Conservation (phyloP, 495 filamentous ascomycete species). For the Penicillium silybi region DNA sequence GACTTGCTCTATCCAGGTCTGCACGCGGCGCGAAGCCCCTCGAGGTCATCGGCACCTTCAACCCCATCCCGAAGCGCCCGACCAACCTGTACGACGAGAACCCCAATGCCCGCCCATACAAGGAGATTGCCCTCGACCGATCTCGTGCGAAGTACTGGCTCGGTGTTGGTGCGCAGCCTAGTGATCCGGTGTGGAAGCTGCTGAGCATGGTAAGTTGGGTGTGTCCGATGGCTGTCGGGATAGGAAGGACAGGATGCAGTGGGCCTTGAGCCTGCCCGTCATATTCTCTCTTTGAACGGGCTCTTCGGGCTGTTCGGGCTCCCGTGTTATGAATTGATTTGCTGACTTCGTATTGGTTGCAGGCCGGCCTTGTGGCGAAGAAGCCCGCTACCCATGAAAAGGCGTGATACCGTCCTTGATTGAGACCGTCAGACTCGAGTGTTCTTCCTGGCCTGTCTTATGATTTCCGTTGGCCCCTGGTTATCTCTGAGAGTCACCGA, state of each 20-base stretch:
- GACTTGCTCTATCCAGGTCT: constrained; percentile 31
- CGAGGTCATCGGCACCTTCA: constrained; percentile 94
- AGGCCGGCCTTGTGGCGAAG: constrained; percentile 31
- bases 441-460: neutral
- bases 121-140: constrained; percentile 85
- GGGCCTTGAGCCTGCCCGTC: neutral
- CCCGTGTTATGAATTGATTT: neutral
- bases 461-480: too few relatives aligned
- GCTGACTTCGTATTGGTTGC: neutral
- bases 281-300: neutral
- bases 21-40: constrained; percentile 82
- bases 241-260: neutral
- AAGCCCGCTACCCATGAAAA: constrained; percentile 27
- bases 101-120: constrained; percentile 58
- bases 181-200: constrained; percentile 81
- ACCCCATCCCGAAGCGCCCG: constrained; percentile 73
- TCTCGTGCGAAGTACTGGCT: constrained; percentile 89
- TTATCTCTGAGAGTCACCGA: neutral
- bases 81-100: constrained; percentile 60
- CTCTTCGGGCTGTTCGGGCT: neutral
- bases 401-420: constrained; percentile 7
- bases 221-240: neutral
- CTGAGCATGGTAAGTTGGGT: constrained; percentile 68
- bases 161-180: constrained; percentile 92
- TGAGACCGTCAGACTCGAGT: neutral